These are phyloP conservation scores for Microglena sp. DNA, from an alignment of 139 green algal genomes.

Conservation along the genomic window DNA sequence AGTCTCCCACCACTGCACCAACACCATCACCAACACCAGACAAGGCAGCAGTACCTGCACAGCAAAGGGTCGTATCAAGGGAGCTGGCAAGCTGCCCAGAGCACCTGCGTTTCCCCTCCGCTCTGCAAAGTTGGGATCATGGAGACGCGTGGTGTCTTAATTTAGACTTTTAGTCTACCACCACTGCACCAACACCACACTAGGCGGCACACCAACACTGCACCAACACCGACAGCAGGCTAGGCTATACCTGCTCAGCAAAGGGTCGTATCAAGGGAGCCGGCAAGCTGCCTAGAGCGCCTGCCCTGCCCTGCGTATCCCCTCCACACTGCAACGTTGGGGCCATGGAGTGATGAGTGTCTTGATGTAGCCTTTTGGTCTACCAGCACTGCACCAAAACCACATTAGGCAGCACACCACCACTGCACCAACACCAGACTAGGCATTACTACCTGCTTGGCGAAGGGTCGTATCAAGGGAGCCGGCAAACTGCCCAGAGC, in stretches of 20 bases:
- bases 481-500: slow-evolving; percentile 45
- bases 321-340: slow-evolving; percentile 45
- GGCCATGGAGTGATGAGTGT: slow-evolving; percentile 41
- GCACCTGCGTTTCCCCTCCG: slow-evolving; percentile 35
- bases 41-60: no score
- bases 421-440: no score
- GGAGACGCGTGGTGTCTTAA: slow-evolving; percentile 23
- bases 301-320: slow-evolving; percentile 35
- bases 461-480: slow-evolving; percentile 20
- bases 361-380: no score
- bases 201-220: no score
- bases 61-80: slow-evolving; percentile 22
- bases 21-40: no score
- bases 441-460: slow-evolving; percentile 24
- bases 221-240: no score
- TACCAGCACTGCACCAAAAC: no score
- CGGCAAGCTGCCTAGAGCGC: slow-evolving; percentile 1
- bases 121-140: slow-evolving; percentile 48
- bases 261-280: slow-evolving; percentile 33
- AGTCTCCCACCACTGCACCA: no score
- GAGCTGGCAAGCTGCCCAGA: slow-evolving; percentile 38
- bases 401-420: no score
- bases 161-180: no score
- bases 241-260: slow-evolving; percentile 30
- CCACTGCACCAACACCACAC: no score